Evolutionary conservation across 2,329 filamentous ascomycete species (phyloP).

Genomic region (Verticillium nonalfalfae): DNA sequence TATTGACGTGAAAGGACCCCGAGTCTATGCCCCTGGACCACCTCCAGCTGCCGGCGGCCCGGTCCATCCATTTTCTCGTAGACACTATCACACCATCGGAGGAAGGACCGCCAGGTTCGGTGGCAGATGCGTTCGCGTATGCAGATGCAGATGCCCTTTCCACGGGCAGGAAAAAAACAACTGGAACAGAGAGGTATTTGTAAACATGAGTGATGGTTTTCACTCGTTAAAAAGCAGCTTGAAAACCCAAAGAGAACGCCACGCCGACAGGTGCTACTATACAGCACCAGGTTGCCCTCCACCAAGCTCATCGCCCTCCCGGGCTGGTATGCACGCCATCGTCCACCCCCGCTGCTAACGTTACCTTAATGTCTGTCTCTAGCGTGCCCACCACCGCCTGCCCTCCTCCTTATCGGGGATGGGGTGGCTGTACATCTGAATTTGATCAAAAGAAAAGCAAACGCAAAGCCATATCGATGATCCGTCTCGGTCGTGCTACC

Average conservation of each 20-base stretch:
- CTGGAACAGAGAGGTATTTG: background rate
- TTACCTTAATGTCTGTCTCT: background rate
- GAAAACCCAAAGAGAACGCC: background rate
- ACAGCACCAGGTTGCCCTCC: background rate
- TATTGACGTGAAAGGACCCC: slow-evolving; percentile 4
- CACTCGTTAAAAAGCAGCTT: background rate
- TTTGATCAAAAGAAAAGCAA: background rate
- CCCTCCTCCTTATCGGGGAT: background rate
- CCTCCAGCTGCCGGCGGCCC: background rate
- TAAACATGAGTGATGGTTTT: background rate
- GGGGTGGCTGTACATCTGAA: background rate
- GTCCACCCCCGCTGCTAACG: background rate
- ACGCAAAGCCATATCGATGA: background rate
- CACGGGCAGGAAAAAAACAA: background rate
- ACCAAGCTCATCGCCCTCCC: background rate
- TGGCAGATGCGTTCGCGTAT: background rate
- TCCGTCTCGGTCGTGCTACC: background rate
- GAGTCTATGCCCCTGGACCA: slow-evolving; percentile 4
- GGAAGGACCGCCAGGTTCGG: background rate
- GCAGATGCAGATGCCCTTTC: background rate
- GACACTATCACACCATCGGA: background rate
- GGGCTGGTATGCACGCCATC: background rate
- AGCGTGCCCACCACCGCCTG: background rate
- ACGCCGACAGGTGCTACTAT: background rate
- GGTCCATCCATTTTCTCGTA: background rate